Base-by-base conservation (phyloP, 805 yeast species). In the Ogataea zsoltii region DNA sequence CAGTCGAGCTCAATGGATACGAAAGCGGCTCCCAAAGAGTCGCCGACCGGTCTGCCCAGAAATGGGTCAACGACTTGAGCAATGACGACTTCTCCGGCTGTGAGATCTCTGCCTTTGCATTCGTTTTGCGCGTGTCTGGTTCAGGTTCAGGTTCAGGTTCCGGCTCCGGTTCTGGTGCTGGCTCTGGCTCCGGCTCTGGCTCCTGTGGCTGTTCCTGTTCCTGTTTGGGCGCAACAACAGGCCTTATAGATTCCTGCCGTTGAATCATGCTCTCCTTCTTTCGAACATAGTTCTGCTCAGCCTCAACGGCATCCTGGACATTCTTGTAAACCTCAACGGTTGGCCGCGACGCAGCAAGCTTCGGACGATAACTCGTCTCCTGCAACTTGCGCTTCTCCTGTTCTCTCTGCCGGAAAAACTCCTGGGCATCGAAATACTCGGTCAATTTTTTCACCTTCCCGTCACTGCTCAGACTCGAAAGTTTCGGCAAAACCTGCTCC, bases 11-110 rank as follows among this genome's bases (percentile, higher is more conserved):
- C 44, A 91, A 71, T 1, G 98, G 96, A 65, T 90, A 91, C 15
- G 79, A 84, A 28, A 94, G 70, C 0, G 97, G 96, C 53, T 88
- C 90, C 98, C 98, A 95, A 16, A 94, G 74, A 1, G 95, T 85
- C 0, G 97, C 94, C 1, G 98, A 88, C 57, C 99, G 72, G 66
- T 94, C 98, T 1, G 97, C 97, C 98, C 98, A 94, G 65, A 94
- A 94, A 56, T 83, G 88, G 0, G 96, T 80, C 45, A 95, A 70
- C 0, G 96, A 82, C 56, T 87, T 88, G 69, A 94, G 77, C 29
- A 94, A 65, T 0, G 97, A 84, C 17, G 83, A 79, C 53, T 80
- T 79, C 58, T 91, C 97, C 6, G 83, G 76, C 48, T 70, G 78
- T 2, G 69, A 66, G 3, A 62, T 54, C 33, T 59, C 68, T n/a